phyloP scores from a whole-genome alignment of 352 stramenopile genomes.

The Phytophthora foliorum region DNA sequence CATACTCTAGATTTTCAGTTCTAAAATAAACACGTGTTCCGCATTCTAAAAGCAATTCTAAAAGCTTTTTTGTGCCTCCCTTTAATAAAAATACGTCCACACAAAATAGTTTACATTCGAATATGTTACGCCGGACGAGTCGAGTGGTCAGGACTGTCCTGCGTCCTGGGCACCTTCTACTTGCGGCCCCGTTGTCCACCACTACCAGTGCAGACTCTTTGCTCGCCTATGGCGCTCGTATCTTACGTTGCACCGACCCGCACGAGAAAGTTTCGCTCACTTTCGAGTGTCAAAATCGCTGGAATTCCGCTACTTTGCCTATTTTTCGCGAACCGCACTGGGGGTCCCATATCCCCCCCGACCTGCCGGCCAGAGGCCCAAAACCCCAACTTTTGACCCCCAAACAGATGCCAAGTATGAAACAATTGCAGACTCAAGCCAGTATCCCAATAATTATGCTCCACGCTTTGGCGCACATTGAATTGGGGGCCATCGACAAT shows the following conservation, averaged over 20 bases:
- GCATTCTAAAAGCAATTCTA: too few relatives aligned
- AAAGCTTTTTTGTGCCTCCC: too few relatives aligned
- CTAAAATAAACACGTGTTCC: too few relatives aligned
- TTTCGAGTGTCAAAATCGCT: slow-evolving; percentile 59
- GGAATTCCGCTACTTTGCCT: slow-evolving; percentile 50
- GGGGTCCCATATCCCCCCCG: slow-evolving; percentile 53
- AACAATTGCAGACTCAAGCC: slow-evolving; percentile 62
- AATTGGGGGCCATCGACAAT: slow-evolving; percentile 89
- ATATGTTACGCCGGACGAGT: not conserved
- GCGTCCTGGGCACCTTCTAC: not conserved
- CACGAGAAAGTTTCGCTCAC: slow-evolving; percentile 75
- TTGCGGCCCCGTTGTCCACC: not conserved
- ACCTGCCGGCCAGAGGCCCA: slow-evolving; percentile 55
- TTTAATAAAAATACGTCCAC: too few relatives aligned
- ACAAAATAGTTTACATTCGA: too few relatives aligned
- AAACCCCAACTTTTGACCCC: slow-evolving; percentile 64
- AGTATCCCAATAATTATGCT: slow-evolving; percentile 80
- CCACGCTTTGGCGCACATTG: slow-evolving; percentile 87
- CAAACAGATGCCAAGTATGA: slow-evolving; percentile 79
- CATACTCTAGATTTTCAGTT: too few relatives aligned
- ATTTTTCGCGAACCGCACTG: slow-evolving; percentile 36
- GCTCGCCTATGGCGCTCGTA: slow-evolving; percentile 67
- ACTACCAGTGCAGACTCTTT: slow-evolving; percentile 46
- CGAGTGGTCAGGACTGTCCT: not conserved
- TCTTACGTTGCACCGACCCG: slow-evolving; percentile 58